Conservation (phyloP, 257 asterid genomes). For the Solanum verrucosum region DNA sequence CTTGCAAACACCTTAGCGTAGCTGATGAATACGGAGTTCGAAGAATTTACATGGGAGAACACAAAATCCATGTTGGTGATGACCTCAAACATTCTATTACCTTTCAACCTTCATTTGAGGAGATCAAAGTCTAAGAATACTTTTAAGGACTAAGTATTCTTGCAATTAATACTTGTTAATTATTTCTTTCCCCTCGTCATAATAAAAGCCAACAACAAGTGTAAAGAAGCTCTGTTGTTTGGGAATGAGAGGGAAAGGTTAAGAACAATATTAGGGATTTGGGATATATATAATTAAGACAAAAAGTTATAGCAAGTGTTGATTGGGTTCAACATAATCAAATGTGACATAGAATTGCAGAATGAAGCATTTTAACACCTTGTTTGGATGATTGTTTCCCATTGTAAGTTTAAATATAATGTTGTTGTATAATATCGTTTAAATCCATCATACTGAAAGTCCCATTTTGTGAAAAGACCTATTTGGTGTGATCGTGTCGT, state of each 20-base stretch:
- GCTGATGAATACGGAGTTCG: constrained; percentile 61
- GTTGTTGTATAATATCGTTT: background rate
- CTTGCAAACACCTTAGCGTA: constrained; percentile 56
- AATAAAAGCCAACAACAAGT: background rate
- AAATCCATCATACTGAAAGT: background rate
- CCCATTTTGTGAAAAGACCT: background rate
- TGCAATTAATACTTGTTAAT: background rate
- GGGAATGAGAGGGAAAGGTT: background rate
- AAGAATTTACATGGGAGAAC: constrained; percentile 81
- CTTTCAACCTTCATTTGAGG: constrained; percentile 22
- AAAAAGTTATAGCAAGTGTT: background rate
- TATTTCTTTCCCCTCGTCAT: background rate
- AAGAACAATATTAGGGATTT: background rate
- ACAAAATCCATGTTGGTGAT: constrained; percentile 63
- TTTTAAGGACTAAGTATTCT: background rate
- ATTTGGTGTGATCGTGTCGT: background rate
- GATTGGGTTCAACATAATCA: background rate
- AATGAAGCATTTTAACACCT: background rate
- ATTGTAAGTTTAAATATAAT: background rate
- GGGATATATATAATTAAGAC: background rate
- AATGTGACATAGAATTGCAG: background rate
- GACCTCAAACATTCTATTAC: constrained; percentile 45
- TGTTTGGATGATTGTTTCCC: background rate
- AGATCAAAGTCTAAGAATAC: constrained; percentile 22
- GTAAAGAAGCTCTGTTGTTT: background rate